These are phyloP conservation scores for Picochlorum sp. DNA, from an alignment of 139 green algal species.

Conservation along the genomic window DNA sequence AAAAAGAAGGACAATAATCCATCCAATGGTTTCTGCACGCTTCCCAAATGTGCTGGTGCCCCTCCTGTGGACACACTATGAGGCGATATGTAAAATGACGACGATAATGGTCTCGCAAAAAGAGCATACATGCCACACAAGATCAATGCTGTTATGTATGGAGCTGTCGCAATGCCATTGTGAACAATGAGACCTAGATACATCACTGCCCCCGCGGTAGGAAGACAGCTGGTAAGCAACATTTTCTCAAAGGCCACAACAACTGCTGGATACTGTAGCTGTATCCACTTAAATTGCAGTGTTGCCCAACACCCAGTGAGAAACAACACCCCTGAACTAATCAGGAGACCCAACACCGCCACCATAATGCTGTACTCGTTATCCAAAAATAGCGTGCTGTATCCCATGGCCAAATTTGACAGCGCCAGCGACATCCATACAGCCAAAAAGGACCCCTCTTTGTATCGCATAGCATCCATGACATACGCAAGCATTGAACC, in stretches of 20 bases:
- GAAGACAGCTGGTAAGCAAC: conserved; percentile 58
- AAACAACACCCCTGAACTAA: conserved; percentile 21
- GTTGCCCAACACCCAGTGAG: conserved; percentile 64
- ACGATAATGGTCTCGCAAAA: conserved; percentile 62
- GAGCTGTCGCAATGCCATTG: conserved; percentile 41
- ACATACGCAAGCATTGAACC: conserved; percentile 79
- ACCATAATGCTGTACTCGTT: conserved; percentile 9
- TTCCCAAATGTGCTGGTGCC: not conserved
- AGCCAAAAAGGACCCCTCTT: conserved; percentile 65
- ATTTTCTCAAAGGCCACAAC: conserved; percentile 76
- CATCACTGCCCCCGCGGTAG: conserved; percentile 47
- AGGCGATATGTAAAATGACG: conserved; percentile 53
- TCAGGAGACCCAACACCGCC: conserved; percentile 21
- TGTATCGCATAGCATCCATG: conserved; percentile 70
- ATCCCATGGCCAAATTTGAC: conserved; percentile 45
- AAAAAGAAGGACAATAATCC: conserved; percentile 39
- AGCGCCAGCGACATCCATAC: conserved; percentile 68
- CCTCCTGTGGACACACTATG: not conserved
- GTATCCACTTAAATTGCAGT: conserved; percentile 87
- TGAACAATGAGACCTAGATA: conserved; percentile 42
- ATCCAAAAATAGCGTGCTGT: conserved; percentile 31
- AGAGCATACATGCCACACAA: conserved; percentile 60
- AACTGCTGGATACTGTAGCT: conserved; percentile 74
- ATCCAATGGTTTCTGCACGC: conserved; percentile 44
- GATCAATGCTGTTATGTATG: conserved; percentile 73